Conservation (phyloP, 345 rosid genomes). For the Euphorbia tirucalli region DNA sequence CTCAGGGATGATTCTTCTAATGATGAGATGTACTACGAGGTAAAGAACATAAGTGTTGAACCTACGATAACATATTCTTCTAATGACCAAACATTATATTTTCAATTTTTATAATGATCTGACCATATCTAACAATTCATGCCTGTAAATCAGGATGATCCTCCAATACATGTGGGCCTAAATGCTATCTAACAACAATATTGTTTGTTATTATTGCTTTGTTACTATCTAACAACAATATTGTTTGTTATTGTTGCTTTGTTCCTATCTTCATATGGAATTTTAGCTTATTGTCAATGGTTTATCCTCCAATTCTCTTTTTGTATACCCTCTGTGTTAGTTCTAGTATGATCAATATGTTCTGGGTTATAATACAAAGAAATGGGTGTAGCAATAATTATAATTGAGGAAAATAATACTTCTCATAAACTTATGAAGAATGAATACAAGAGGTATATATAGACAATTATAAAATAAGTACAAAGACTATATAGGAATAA, state of each 20-base stretch:
- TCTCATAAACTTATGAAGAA: no score
- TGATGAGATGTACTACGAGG: constrained; percentile 39
- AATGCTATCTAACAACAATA: constrained; percentile 41
- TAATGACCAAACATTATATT: constrained; percentile 20
- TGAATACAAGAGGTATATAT: no score
- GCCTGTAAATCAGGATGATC: constrained; percentile 31
- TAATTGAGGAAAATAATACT: no score
- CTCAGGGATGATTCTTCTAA: constrained; percentile 18
- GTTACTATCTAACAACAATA: constrained; percentile 39
- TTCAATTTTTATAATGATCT: constrained; percentile 22
- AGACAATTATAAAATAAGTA: no score
- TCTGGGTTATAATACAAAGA: constrained; percentile 48
- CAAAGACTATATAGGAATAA: no score
- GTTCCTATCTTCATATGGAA: constrained; percentile 43
- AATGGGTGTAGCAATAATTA: no score
- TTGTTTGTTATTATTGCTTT: constrained; percentile 48
- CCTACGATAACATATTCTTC: constrained; percentile 9
- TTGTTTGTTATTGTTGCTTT: constrained; percentile 47
- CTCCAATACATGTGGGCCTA: constrained; percentile 36
- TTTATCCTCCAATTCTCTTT: constrained; percentile 40
- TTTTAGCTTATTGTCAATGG: constrained; percentile 45
- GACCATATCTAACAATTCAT: constrained; percentile 21
- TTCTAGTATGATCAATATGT: constrained; percentile 33
- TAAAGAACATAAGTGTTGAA: constrained; percentile 25
- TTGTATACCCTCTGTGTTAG: constrained; percentile 41